Percentiles rank a stretch among this genome's conserved stretches.
Conservation (phyloP, 352 stramenopile genomes). For the Phytophthora niederhauseri region DNA sequence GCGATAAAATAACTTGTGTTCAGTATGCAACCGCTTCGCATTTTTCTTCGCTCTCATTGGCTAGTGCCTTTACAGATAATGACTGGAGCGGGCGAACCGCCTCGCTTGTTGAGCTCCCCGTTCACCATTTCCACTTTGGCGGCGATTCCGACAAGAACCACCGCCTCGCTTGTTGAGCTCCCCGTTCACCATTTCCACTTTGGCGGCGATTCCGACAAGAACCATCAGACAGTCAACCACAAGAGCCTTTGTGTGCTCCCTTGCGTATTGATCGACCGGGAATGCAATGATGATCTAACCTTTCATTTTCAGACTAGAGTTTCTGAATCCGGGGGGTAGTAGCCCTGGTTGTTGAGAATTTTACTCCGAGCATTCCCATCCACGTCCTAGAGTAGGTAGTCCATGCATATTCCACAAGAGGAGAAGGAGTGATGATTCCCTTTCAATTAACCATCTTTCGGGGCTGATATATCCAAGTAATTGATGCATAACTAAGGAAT, state of each 20-base stretch:
- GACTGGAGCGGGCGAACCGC: not conserved
- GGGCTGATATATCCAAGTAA: slow-evolving; percentile 87
- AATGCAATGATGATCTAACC: slow-evolving; percentile 83
- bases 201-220: not conserved
- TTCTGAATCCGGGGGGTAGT: slow-evolving; percentile 91
- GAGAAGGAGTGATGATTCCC: slow-evolving; percentile 80
- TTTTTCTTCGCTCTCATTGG: no score
- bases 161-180: not conserved
- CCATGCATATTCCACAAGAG: not conserved
- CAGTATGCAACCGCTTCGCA: no score
- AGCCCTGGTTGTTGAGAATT: slow-evolving; percentile 80
- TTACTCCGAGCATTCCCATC: slow-evolving; percentile 75
- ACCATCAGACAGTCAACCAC: no score
- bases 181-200: not conserved
- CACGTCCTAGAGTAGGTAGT: no score
- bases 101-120: not conserved
- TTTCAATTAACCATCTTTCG: slow-evolving; percentile 92
- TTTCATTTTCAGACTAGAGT: slow-evolving; percentile 92
- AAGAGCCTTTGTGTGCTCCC: no score
- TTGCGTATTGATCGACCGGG: not conserved
- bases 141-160: not conserved
- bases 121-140: not conserved
- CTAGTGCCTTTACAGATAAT: not conserved
- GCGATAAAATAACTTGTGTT: no score
- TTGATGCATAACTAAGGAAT: slow-evolving; percentile 82